These are phyloP conservation scores for Penicillium diatomitis DNA, from an alignment of 495 filamentous ascomycete genomes.

Conservation along the genomic window DNA sequence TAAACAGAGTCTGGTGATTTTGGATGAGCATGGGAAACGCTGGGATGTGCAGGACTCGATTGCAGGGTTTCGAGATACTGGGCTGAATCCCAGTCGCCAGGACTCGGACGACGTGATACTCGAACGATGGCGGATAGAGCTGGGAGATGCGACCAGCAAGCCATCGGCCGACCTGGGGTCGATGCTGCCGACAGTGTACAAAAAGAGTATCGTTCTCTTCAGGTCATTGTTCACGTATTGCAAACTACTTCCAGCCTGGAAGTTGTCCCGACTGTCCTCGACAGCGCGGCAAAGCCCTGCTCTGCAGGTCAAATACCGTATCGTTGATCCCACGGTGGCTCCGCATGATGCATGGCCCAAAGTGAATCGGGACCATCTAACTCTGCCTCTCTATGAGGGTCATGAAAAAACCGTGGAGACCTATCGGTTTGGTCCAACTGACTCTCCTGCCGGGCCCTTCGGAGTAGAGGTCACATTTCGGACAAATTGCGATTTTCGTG, in stretches of 20 bases:
- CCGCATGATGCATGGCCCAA: slow-evolving; percentile 27
- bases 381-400: slow-evolving; percentile 61
- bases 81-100: slow-evolving; percentile 20
- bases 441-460: slow-evolving; percentile 78
- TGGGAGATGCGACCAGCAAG: slow-evolving; percentile 51
- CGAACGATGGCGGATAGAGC: slow-evolving; percentile 81
- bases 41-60: slow-evolving; percentile 88
- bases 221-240: slow-evolving; percentile 80
- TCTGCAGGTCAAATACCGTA: slow-evolving; percentile 65
- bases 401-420: slow-evolving; percentile 58
- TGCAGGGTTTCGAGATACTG: slow-evolving; percentile 44
- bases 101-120: slow-evolving; percentile 61
- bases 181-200: slow-evolving; percentile 82
- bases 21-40: slow-evolving; percentile 80
- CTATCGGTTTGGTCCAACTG: slow-evolving; percentile 69
- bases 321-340: slow-evolving; percentile 50
- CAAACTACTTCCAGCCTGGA: slow-evolving; percentile 81
- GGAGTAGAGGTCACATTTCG: slow-evolving; percentile 75
- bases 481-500: slow-evolving; percentile 77
- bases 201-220: slow-evolving; percentile 90
- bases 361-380: slow-evolving; percentile 48
- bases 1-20: slow-evolving; percentile 76
- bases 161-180: slow-evolving; percentile 54
- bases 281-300: slow-evolving; percentile 58
- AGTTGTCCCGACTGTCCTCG: slow-evolving; percentile 63